Percentiles rank a stretch among this genome's conserved stretches.
phyloP scores from a whole-genome alignment of 2,329 filamentous ascomycete species.

The Ampelomyces quisqualis region DNA sequence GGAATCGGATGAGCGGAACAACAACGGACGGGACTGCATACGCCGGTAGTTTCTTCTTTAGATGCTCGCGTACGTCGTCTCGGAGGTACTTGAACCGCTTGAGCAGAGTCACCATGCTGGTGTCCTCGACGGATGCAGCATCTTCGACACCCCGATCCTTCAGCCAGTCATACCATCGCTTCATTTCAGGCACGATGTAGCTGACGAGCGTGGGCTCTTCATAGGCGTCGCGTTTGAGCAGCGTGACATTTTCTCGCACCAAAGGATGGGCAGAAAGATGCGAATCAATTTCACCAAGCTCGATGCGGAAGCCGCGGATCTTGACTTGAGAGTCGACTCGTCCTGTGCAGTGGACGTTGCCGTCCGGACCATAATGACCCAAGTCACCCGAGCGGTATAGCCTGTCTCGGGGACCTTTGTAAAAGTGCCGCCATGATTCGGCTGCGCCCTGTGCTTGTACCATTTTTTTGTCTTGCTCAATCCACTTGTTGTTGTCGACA shows the following conservation, averaged over 20 bases:
- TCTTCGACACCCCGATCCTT: constrained; percentile 47
- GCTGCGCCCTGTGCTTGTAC: constrained; percentile 50
- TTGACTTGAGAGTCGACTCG: constrained; percentile 89
- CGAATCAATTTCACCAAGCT: constrained; percentile 88
- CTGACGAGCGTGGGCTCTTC: constrained; percentile 85
- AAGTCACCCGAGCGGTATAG: constrained; percentile 88
- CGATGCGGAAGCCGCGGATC: constrained; percentile 92
- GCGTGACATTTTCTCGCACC: constrained; percentile 80
- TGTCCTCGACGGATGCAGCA: constrained; percentile 44
- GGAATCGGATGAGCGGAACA: constrained; percentile 70
- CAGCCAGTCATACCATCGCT: constrained; percentile 71
- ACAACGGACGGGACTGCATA: constrained; percentile 77
- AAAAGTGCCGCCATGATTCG: constrained; percentile 77
- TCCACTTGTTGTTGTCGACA: constrained; percentile 70
- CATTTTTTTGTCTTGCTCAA: constrained; percentile 60
- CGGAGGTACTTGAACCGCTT: constrained; percentile 63
- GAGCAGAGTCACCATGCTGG: constrained; percentile 57
- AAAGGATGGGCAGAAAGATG: constrained; percentile 73
- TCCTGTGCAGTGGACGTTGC: constrained; percentile 75
- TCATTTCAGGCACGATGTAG: constrained; percentile 82
- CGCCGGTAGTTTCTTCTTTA: constrained; percentile 69
- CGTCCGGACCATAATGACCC: constrained; percentile 69
- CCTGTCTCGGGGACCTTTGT: constrained; percentile 78
- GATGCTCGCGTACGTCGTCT: constrained; percentile 63
- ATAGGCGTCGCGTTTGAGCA: constrained; percentile 79